Evolutionary conservation across 768 basidiomycete species (phyloP).

Genomic region (Tylopilus balloui): DNA sequence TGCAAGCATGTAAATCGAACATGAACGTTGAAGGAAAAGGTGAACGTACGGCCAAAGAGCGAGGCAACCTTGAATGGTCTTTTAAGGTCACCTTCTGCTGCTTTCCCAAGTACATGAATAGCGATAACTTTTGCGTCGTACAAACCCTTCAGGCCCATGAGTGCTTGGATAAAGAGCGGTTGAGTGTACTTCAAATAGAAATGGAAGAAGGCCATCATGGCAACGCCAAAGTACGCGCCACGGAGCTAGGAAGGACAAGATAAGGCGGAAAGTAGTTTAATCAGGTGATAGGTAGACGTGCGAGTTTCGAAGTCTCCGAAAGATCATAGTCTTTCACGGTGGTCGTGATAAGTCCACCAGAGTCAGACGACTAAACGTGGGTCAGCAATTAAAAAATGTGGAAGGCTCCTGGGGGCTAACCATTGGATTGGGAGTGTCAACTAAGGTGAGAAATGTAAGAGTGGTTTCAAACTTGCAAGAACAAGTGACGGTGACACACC

Average conservation of each 20-base stretch:
- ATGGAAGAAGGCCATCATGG: slow-evolving; percentile 92
- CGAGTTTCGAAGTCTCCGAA: slow-evolving; percentile 76
- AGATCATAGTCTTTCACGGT: slow-evolving; percentile 95
- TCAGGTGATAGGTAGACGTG: slow-evolving; percentile 42
- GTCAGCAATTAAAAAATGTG: neutral
- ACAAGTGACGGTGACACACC: slow-evolving; percentile 47
- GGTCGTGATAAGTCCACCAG: slow-evolving; percentile 78
- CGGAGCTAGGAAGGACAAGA: slow-evolving; percentile 43
- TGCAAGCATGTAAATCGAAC: neutral
- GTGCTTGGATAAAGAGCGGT: slow-evolving; percentile 89
- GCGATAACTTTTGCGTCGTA: slow-evolving; percentile 83
- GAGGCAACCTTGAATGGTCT: slow-evolving; percentile 81
- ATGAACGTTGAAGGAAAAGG: neutral
- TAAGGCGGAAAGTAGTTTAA: neutral
- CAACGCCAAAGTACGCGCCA: slow-evolving; percentile 65
- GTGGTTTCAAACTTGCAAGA: neutral
- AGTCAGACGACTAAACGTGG: slow-evolving; percentile 49
- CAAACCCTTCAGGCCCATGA: slow-evolving; percentile 91
- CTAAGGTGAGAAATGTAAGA: slow-evolving; percentile 34
- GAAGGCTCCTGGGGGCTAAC: slow-evolving; percentile 35
- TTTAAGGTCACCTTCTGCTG: slow-evolving; percentile 81
- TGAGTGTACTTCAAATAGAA: slow-evolving; percentile 93
- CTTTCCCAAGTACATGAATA: slow-evolving; percentile 76
- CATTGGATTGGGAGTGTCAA: slow-evolving; percentile 74
- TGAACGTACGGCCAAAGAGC: slow-evolving; percentile 62